Conservation (phyloP, 2,329 filamentous ascomycete species). For the Fusarium nematophilum region DNA sequence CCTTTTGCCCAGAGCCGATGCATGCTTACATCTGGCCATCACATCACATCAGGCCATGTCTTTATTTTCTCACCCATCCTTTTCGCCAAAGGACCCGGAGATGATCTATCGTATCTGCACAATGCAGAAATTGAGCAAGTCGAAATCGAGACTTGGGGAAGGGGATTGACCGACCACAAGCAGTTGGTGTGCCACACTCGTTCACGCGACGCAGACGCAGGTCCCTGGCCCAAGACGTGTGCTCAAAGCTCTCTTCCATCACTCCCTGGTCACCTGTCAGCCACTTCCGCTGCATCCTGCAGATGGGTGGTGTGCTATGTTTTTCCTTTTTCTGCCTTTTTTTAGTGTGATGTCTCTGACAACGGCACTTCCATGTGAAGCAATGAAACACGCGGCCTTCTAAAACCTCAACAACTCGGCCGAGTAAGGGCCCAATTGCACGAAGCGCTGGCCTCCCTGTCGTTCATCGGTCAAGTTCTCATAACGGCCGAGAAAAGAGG, state of each 20-base stretch:
- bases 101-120: constrained; percentile 10
- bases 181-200: constrained; percentile 13
- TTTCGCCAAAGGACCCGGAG: not conserved
- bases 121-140: constrained; percentile 1
- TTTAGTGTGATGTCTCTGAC: constrained; percentile 12
- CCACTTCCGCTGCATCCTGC: constrained; percentile 21
- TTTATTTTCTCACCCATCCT: constrained; percentile 10
- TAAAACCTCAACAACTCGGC: constrained; percentile 14
- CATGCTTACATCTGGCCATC: constrained; percentile 11
- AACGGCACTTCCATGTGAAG: constrained; percentile 5
- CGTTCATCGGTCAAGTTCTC: not conserved
- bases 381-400: constrained; percentile 1
- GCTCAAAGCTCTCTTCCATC: not conserved
- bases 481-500: not conserved
- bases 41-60: constrained; percentile 21
- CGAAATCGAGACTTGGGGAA: not conserved
- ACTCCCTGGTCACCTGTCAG: constrained; percentile 16
- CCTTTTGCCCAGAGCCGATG: constrained; percentile 9
- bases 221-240: not conserved
- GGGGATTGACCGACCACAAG: not conserved
- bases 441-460: too few relatives aligned
- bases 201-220: too few relatives aligned
- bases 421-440: not conserved
- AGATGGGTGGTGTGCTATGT: constrained; percentile 23
- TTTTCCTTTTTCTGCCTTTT: constrained; percentile 16